Conservation (phyloP, 805 yeast species). For the Ogataea methylovora region DNA sequence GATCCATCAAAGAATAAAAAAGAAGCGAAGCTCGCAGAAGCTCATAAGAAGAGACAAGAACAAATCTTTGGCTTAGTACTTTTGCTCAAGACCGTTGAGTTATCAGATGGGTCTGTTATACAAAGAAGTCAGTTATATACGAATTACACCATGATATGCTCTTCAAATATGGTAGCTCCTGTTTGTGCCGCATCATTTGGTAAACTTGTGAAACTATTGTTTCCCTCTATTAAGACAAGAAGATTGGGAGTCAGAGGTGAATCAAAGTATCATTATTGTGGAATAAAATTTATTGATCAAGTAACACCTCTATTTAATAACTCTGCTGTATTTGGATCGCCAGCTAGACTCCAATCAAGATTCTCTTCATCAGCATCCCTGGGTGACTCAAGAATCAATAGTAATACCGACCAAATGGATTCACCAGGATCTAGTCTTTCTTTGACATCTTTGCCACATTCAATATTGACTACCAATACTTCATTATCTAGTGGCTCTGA, state of each 20-base stretch:
- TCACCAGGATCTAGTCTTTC: too few relatives aligned
- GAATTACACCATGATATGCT: slow-evolving; percentile 47
- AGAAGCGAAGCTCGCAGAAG: too few relatives aligned
- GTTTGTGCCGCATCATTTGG: slow-evolving; percentile 68
- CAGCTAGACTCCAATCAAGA: too few relatives aligned
- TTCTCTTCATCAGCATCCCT: too few relatives aligned
- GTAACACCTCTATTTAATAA: background rate
- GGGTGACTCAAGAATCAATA: too few relatives aligned
- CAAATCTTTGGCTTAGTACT: slow-evolving; percentile 75
- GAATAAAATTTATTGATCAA: slow-evolving; percentile 36
- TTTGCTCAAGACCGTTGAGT: slow-evolving; percentile 55
- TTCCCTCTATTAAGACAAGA: slow-evolving; percentile 57
- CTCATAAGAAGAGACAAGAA: slow-evolving; percentile 21
- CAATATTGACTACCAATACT: too few relatives aligned
- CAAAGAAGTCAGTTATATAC: slow-evolving; percentile 57
- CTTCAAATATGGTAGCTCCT: slow-evolving; percentile 43
- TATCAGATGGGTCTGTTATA: slow-evolving; percentile 37
- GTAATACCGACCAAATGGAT: too few relatives aligned
- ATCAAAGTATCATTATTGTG: slow-evolving; percentile 74
- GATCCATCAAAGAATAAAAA: too few relatives aligned
- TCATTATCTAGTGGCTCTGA: too few relatives aligned
- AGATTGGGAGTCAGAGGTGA: slow-evolving; percentile 71
- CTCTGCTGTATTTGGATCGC: background rate
- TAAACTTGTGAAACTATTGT: slow-evolving; percentile 49
- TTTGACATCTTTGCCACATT: too few relatives aligned